Base-by-base conservation (phyloP, 139 green algal species). In the Coccomyxa sp. region DNA sequence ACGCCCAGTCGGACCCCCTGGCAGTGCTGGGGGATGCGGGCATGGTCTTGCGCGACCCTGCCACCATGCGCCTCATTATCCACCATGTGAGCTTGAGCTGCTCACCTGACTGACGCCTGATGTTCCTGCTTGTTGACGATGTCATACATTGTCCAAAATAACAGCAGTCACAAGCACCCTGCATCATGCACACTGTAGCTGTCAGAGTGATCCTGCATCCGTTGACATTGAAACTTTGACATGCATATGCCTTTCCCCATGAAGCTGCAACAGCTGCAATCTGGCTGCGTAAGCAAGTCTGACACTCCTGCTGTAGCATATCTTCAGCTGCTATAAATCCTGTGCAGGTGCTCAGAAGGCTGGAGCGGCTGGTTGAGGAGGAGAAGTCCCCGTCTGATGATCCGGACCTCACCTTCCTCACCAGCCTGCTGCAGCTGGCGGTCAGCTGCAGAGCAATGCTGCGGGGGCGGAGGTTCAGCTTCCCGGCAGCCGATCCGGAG, bases 31-130 rank as follows among this genome's bases (percentile, higher is more conserved):
- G 81, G 0, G 90, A 94, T 16, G 87, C 89, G 0, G 90, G 84
- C 74, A 90, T 94, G 84, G 81, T 95, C 44, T 84, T 97, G 69
- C 82, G 90, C 0, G 92, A 97, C 80, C 90, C 90, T 29, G 82
- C 83, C 73, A 83, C 85, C 24, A 81, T 93, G 74, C 88, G 94
- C 83, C 81, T 96, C 36, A 82, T 97, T 37, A 55, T 89, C 7
- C 86, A 91, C 41, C 80, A 91, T 55, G 89, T 85, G 75, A 58
- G 44, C n/a, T n/a, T n/a, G n/a, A n/a, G n/a, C n/a, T n/a, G n/a
- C n/a, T n/a, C n/a, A n/a, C n/a, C n/a, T n/a, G n/a, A n/a, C n/a
- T n/a, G n/a, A n/a, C n/a, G n/a, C n/a, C n/a, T n/a, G n/a, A n/a
- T n/a, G n/a, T n/a, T n/a, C n/a, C n/a, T n/a, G n/a, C n/a, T n/a